Evolutionary conservation across 352 stramenopile species (phyloP).

Genomic region (Pilasporangium apinafurcum): DNA sequence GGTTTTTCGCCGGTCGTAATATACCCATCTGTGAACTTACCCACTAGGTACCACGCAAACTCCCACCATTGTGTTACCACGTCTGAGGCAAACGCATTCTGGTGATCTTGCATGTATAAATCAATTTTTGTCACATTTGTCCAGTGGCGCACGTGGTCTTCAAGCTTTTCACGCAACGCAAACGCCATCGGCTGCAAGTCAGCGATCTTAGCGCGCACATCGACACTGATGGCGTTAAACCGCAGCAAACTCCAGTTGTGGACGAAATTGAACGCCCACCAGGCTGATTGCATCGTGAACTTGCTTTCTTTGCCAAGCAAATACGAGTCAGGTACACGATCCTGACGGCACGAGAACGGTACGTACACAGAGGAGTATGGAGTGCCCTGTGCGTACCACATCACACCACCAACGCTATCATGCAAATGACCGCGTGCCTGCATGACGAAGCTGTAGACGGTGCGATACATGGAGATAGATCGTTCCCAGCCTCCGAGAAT

Average conservation of each 20-base stretch:
- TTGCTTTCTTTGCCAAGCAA: constrained; percentile 43
- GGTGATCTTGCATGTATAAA: constrained; percentile 16
- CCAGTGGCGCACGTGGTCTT: constrained; percentile 14
- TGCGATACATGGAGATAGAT: constrained; percentile 86
- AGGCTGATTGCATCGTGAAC: constrained; percentile 41
- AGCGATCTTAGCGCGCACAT: constrained; percentile 23
- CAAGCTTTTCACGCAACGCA: constrained; percentile 14
- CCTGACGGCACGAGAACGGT: constrained; percentile 40
- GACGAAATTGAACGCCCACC: constrained; percentile 73
- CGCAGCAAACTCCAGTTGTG: constrained; percentile 69
- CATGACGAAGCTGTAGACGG: constrained; percentile 64
- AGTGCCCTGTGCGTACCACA: constrained; percentile 48
- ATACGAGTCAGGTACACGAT: constrained; percentile 32
- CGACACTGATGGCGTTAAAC: constrained; percentile 42
- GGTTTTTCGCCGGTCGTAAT: constrained; percentile 39
- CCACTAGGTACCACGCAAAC: constrained; percentile 42
- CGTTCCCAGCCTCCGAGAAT: constrained; percentile 67
- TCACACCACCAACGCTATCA: constrained; percentile 27
- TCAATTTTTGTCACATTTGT: constrained; percentile 9
- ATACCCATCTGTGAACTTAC: constrained; percentile 50
- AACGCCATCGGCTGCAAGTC: constrained; percentile 29
- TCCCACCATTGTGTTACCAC: constrained; percentile 46
- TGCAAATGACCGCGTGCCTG: constrained; percentile 22
- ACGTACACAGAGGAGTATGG: constrained; percentile 50
- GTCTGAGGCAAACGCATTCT: constrained; percentile 32